A percentile compares a stretch with the other conserved stretches of the same genome.
Evolutionary conservation across 2,329 filamentous ascomycete species (phyloP).

Genomic region (Phialophora tarda): DNA sequence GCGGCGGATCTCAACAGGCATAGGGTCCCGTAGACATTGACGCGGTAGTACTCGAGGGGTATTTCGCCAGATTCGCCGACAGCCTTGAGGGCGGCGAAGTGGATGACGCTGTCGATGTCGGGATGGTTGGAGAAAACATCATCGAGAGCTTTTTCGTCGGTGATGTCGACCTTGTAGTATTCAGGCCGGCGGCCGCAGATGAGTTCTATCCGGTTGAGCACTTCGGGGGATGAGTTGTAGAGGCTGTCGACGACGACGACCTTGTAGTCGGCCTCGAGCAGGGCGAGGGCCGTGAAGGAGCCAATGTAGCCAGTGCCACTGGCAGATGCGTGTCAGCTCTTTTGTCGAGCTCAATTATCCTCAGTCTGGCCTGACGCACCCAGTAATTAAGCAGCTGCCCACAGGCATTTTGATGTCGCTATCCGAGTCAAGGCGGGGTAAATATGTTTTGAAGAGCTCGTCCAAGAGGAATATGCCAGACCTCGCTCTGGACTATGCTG

Average conservation of each 20-base stretch:
- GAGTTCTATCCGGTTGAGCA: constrained; percentile 91
- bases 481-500: not conserved
- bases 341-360: not conserved
- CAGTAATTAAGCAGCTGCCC: constrained; percentile 88
- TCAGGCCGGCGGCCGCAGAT: constrained; percentile 84
- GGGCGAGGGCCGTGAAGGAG: constrained; percentile 90
- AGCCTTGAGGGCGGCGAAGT: constrained; percentile 98
- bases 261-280: constrained; percentile 93
- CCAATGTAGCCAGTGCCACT: constrained; percentile 99
- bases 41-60: constrained; percentile 95
- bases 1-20: constrained; percentile 85
- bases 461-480: not conserved
- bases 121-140: constrained; percentile 87
- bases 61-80: constrained; percentile 94
- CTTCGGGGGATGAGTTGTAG: constrained; percentile 94
- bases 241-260: constrained; percentile 96
- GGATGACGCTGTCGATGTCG: constrained; percentile 96
- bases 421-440: constrained; percentile 29
- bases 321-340: constrained; percentile 33
- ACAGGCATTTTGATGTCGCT: constrained; percentile 65
- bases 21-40: constrained; percentile 94
- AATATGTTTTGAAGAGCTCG: not conserved
- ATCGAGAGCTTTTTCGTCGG: constrained; percentile 80
- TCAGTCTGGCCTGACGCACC: constrained; percentile 66
- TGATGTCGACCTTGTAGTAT: constrained; percentile 88